phyloP scores from a whole-genome alignment of 768 basidiomycete species.

The Leccinellum albellum region DNA sequence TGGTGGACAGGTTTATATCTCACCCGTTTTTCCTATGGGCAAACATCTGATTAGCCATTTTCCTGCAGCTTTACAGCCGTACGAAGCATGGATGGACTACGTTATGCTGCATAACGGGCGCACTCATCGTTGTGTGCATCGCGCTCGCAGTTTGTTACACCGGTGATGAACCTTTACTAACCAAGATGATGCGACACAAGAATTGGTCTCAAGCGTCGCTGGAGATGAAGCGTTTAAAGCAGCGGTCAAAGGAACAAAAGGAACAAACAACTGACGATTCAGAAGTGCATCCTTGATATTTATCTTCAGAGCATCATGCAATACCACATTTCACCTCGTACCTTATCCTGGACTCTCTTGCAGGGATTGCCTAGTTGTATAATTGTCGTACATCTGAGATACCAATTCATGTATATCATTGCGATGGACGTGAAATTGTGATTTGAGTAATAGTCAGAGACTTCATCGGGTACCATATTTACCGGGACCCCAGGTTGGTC shows the following conservation, averaged over 20 bases:
- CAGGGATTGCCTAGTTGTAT: constrained; percentile 12
- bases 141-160: constrained; percentile 43
- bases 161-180: constrained; percentile 45
- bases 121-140: constrained; percentile 37
- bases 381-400: constrained; percentile 9
- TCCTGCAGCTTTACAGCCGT: constrained; percentile 55
- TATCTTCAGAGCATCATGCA: constrained; percentile 1
- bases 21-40: neutral
- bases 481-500: neutral
- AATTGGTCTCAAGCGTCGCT: constrained; percentile 9
- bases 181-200: constrained; percentile 23
- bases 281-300: constrained; percentile 4
- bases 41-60: constrained; percentile 2
- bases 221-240: constrained; percentile 10
- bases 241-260: constrained; percentile 1
- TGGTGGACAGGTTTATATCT: constrained; percentile 54
- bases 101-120: constrained; percentile 47
- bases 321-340: neutral
- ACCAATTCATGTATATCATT: constrained; percentile 6
- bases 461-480: too few species aligned
- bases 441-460: too few species aligned
- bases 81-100: constrained; percentile 56
- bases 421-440: neutral
- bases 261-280: neutral
- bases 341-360: constrained; percentile 9